Base-by-base conservation (phyloP, 2,329 filamentous ascomycete species). In the Calonectria pteridis region DNA sequence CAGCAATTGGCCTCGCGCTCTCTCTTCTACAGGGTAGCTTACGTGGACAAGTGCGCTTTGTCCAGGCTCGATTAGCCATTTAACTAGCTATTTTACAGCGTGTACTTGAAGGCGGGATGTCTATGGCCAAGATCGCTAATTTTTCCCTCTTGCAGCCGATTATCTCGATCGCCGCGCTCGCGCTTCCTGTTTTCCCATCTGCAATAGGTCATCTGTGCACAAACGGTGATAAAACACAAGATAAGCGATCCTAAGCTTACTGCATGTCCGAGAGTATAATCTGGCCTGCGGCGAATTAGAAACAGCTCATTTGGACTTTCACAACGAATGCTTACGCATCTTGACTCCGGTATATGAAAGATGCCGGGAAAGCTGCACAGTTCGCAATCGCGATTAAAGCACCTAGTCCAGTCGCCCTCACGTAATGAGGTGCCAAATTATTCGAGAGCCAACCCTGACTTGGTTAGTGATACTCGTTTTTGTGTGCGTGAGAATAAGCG, bases 301-400 rank as follows among this genome's bases (percentile, higher is more conserved):
- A 14, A 23, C 10, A n/a, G 14, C 9, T 67, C 35, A 14, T 18
- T 26, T 23, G 18, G 13, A 5, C 18, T 11, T 2, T 16, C 4
- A 1, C 6, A 3, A 28, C 16, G 23, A 10, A 40, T 46, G 43
- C 64, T 55, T 55, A 67, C 64, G 64, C 20, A 18, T 67, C 64
- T 43, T 67, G 64, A 16, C 49, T 67, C 6, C 64, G 33, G 33
- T 67, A 67, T 6, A 67, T 67, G 35, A 67, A 67, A 2, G 64
- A 67, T 16, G 64, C 64, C 23, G 64, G 64, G 29, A 67, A 67
- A 13, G 64, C 64, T 6, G 64, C 64, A 18, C 64, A 67, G 31
- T 67, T 67, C 29, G 64, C 64, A 43, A 67, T 28, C 14, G 64
- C 49, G 28, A 67, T 67, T 33, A 43, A 33, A n/a, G 50, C 33